These are phyloP conservation scores for Botrytis fragariae DNA, from an alignment of 2,329 filamentous ascomycete genomes.

Conservation along the genomic window DNA sequence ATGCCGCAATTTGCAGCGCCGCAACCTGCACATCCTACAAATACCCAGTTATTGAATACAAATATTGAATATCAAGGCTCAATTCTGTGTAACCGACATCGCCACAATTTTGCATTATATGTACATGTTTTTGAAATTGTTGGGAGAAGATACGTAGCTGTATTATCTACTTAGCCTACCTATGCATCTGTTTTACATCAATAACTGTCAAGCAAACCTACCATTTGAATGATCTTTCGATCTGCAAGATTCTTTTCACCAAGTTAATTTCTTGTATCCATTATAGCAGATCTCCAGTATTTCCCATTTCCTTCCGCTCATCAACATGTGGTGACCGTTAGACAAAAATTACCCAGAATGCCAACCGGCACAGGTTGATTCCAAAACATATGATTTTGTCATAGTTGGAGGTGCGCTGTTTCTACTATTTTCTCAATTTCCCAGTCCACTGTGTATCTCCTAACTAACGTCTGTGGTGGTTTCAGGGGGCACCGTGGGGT, in stretches of 20 bases:
- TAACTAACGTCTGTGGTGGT: neutral
- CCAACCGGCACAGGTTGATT: neutral
- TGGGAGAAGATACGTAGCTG: neutral
- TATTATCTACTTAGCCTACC: neutral
- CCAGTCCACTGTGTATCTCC: fast-evolving
- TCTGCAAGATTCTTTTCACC: neutral
- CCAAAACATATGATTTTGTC: neutral
- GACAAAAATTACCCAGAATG: neutral
- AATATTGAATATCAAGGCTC: neutral
- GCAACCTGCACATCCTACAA: neutral
- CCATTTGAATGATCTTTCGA: neutral
- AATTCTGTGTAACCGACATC: neutral
- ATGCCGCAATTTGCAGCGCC: neutral
- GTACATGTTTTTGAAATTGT: neutral
- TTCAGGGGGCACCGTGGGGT: slow-evolving; percentile 44
- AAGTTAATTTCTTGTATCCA: neutral
- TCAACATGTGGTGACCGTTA: neutral
- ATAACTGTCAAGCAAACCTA: neutral
- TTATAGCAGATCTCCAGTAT: neutral
- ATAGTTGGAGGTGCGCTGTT: neutral
- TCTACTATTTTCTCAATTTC: too few species aligned
- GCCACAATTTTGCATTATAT: neutral
- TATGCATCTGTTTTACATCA: neutral
- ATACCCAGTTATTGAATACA: neutral
- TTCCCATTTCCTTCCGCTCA: neutral